Evolutionary conservation across 495 filamentous ascomycete genomes (phyloP).

Genomic region (Trichodelitschia bisporula): DNA sequence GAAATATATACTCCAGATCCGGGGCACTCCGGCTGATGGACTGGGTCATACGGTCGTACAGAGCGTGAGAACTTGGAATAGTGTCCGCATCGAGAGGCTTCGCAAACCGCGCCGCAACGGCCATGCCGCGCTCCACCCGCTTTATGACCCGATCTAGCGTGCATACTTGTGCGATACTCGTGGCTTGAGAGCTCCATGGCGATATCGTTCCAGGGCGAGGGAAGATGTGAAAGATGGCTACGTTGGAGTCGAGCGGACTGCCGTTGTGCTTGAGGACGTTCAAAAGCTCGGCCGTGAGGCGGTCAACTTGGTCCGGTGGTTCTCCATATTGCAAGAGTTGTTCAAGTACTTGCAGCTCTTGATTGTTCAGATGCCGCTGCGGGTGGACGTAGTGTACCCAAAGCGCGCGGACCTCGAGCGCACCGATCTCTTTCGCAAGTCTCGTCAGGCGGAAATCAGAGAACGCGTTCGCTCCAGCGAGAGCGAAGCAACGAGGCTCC

Average conservation of each 20-base stretch:
- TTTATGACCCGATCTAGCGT: slow-evolving; percentile 45
- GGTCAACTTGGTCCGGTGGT: slow-evolving; percentile 17
- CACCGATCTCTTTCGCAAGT: slow-evolving; percentile 21
- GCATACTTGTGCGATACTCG: slow-evolving; percentile 81
- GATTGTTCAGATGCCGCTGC: slow-evolving; percentile 7
- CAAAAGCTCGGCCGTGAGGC: slow-evolving; percentile 12
- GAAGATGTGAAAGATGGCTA: slow-evolving; percentile 35
- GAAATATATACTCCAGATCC: slow-evolving; percentile 50
- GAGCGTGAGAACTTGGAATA: slow-evolving; percentile 36
- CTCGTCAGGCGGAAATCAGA: slow-evolving; percentile 17
- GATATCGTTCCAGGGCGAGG: slow-evolving; percentile 70
- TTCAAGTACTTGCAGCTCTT: slow-evolving; percentile 24
- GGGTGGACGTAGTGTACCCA: slow-evolving; percentile 39
- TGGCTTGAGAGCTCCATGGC: slow-evolving; percentile 93
- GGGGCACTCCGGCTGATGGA: slow-evolving; percentile 38
- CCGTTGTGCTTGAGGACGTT: slow-evolving; percentile 12
- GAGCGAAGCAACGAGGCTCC: too few species aligned
- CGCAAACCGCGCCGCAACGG: slow-evolving; percentile 37
- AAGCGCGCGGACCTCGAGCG: slow-evolving; percentile 30
- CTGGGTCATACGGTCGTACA: slow-evolving; percentile 92
- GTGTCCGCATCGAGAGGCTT: slow-evolving; percentile 21
- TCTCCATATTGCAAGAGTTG: slow-evolving; percentile 41
- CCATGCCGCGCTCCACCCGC: slow-evolving; percentile 71
- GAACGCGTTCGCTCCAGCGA: slow-evolving; percentile 16
- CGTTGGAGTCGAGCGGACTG: slow-evolving; percentile 19